These are phyloP conservation scores for Suhomyces bolitotheri DNA, from an alignment of 1,139 yeast genomes.

Conservation along the genomic window DNA sequence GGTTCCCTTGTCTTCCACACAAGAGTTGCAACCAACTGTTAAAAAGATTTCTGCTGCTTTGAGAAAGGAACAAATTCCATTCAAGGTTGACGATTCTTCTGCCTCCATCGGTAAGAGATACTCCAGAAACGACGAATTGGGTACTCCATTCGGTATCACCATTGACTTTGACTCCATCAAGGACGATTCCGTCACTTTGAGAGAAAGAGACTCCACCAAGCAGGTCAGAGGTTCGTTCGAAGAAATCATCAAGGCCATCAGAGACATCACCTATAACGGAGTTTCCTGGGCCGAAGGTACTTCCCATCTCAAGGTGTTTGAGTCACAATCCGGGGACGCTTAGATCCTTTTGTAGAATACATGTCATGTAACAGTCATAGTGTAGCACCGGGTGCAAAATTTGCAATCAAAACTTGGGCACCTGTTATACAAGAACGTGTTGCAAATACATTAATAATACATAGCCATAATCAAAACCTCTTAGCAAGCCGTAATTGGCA, in stretches of 20 bases:
- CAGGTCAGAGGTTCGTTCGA: constrained; percentile 93
- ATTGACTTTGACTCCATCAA: constrained; percentile 92
- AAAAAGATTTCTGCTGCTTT: constrained; percentile 66
- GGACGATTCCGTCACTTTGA: constrained; percentile 88
- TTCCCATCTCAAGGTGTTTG: constrained; percentile 62
- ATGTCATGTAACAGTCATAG: not conserved
- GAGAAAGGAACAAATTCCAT: constrained; percentile 83
- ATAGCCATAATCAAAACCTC: too few relatives aligned
- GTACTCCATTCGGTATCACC: constrained; percentile 98
- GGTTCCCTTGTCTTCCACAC: constrained; percentile 88
- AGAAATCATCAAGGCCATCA: constrained; percentile 77
- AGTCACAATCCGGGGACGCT: constrained; percentile 42
- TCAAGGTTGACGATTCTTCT: constrained; percentile 95
- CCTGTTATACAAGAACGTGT: too few relatives aligned
- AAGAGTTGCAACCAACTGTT: constrained; percentile 76
- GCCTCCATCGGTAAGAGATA: constrained; percentile 98
- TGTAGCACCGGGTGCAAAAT: not conserved
- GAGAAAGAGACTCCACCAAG: constrained; percentile 96
- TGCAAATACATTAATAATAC: too few relatives aligned
- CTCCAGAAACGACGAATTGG: constrained; percentile 98
- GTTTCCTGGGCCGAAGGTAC: constrained; percentile 87
- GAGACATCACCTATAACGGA: constrained; percentile 72
- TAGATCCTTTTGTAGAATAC: constrained; percentile 4
- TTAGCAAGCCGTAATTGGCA: too few relatives aligned
- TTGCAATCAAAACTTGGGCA: not conserved